Base-by-base conservation (phyloP, 176 grass and related monocot genomes). In the Ampelocalamus luodianensis region DNA sequence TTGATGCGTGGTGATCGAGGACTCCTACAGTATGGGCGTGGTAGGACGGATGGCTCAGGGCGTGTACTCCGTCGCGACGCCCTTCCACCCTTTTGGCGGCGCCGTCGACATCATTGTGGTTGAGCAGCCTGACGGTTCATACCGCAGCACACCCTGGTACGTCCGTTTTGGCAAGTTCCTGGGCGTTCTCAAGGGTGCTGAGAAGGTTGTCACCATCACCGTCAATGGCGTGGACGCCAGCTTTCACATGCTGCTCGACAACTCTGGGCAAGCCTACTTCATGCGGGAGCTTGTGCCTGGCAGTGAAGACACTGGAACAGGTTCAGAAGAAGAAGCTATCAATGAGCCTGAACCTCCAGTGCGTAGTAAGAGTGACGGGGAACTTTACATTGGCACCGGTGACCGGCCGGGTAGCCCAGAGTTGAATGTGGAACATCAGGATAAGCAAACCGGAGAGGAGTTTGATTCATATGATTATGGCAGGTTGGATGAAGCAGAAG, bases 161-260 rank as follows among this genome's bases (percentile, higher is more conserved):
- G 96, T 99, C n/a, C 91, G 96, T 4, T 99, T 99, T 66, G 96
- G 96, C 68, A 99, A 99, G 89, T 99, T 99, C 74, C 96, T 96
- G 87, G 96, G 96, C 12, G 93, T 99, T 64, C 91, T 99, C 87
- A 99, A 96, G 84, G 91, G 91, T 6, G 88, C 93, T 0, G 96
- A 96, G 80, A 99, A 99, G 90, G 83, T 99, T 0, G 96, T 99
- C 54, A 92, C 93, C 14, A 99, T 99, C 77, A 86, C 90, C 2
- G 93, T 99, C 42, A 99, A 99, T 79, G 97, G 91, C 6, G 86
- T 92, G 1, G 97, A 99, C 36, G 90, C 93, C 39, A 88, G 37
- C 26, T 99, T 96, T 81, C 90, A 96, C 79, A 99, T 99, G 97
- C 88, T 88, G 82, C 93, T 99, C 36, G 97, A 99, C 78, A 96